Percentiles rank a stretch among this genome's conserved stretches.
Evolutionary conservation across 2,329 filamentous ascomycete genomes (phyloP).

Genomic region (Monosporascus ibericus): DNA sequence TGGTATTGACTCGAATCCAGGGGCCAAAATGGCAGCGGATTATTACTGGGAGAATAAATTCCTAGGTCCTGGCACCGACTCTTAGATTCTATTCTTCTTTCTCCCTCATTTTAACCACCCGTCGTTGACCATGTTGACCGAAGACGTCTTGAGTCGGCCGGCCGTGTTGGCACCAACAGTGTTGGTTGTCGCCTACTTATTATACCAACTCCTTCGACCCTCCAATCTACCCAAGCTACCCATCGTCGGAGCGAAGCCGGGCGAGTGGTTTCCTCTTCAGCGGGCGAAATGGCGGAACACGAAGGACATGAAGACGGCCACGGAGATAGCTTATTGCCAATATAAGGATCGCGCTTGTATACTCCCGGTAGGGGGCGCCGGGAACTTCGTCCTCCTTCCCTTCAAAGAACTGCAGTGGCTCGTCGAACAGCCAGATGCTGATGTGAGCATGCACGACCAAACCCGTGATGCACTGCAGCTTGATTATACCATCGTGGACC

Average conservation of each 20-base stretch:
- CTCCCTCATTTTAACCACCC: neutral
- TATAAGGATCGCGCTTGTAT: conserved; percentile 19
- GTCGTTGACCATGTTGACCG: neutral
- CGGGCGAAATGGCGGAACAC: conserved; percentile 26
- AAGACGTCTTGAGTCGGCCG: conserved; percentile 16
- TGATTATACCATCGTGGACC: conserved; percentile 20
- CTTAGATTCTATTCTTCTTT: neutral
- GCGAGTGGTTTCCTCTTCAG: conserved; percentile 26
- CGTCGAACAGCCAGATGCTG: conserved; percentile 23
- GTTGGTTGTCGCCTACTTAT: conserved; percentile 15
- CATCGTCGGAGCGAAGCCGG: conserved; percentile 23
- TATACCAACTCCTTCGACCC: conserved; percentile 20
- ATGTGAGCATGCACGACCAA: conserved; percentile 17
- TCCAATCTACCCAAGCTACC: conserved; percentile 21
- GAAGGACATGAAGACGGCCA: conserved; percentile 20
- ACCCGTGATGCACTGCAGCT: conserved; percentile 18
- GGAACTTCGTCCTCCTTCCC: conserved; percentile 22
- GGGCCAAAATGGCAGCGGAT: no score
- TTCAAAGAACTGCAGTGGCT: conserved; percentile 23
- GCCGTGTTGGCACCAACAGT: conserved; percentile 18
- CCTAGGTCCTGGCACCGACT: no score
- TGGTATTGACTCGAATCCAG: no score
- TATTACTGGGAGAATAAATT: no score
- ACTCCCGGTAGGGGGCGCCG: conserved; percentile 16
- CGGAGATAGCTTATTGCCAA: conserved; percentile 17